phyloP scores from a whole-genome alignment of 305 asterid species.

The Fraxinus nigra region DNA sequence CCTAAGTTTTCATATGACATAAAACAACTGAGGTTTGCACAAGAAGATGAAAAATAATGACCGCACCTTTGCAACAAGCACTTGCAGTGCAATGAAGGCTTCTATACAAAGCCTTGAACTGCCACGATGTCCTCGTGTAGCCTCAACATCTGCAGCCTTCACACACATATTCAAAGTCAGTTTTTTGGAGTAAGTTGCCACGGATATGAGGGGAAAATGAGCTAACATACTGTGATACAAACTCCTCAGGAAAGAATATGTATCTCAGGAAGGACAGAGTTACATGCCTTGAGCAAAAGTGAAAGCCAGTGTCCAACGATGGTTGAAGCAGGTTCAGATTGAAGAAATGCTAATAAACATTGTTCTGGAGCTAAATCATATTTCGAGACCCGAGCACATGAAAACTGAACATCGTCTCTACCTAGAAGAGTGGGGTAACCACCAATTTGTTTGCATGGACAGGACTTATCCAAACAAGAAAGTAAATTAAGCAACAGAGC shows the following conservation, averaged over 20 bases:
- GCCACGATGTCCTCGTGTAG: conserved; percentile 77
- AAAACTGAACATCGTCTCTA: conserved; percentile 33
- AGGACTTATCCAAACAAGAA: conserved; percentile 59
- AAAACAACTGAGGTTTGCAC: conserved; percentile 10
- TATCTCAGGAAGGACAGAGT: conserved; percentile 16
- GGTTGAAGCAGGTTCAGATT: conserved; percentile 82
- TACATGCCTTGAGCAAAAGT: conserved; percentile 80
- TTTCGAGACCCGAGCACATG: conserved; percentile 29
- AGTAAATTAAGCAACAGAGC: conserved; percentile 58
- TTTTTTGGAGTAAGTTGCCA: conserved; percentile 20
- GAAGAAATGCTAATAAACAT: conserved; percentile 78
- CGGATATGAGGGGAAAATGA: background rate
- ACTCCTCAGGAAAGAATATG: conserved; percentile 10
- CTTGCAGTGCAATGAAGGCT: conserved; percentile 68
- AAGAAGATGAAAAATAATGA: conserved; percentile 13
- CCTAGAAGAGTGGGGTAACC: conserved; percentile 43
- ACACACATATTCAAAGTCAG: conserved; percentile 37
- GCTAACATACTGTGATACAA: conserved; percentile 3
- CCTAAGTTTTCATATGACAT: background rate
- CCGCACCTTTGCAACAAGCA: conserved; percentile 79
- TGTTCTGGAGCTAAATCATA: conserved; percentile 35
- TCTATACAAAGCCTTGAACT: conserved; percentile 77
- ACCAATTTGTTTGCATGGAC: conserved; percentile 62
- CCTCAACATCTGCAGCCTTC: conserved; percentile 93
- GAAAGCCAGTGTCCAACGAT: conserved; percentile 95